Percentiles rank a stretch among this genome's conserved stretches.
Evolutionary conservation across 2,329 filamentous ascomycete species (phyloP).

Genomic region (Emmonsiellopsis sp.): DNA sequence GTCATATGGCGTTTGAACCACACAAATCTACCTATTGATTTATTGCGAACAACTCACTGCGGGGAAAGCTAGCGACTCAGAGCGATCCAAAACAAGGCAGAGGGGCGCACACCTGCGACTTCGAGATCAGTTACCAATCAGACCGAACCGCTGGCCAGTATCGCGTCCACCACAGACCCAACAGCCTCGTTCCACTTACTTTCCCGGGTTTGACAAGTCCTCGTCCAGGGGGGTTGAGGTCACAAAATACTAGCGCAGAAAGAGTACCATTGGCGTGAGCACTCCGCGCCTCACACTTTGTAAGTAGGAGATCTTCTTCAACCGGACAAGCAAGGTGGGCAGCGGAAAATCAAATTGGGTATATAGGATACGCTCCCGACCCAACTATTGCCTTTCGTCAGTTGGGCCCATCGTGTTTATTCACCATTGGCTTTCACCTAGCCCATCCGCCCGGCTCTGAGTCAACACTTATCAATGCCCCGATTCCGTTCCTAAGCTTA

Average conservation of each 20-base stretch:
- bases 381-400: background rate
- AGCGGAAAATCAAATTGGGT: background rate
- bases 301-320: background rate
- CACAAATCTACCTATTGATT: background rate
- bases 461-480: background rate
- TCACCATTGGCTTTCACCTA: background rate
- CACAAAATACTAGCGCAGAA: background rate
- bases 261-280: background rate
- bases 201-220: background rate
- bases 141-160: background rate
- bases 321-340: background rate
- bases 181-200: background rate
- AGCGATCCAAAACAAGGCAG: background rate
- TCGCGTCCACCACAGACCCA: background rate
- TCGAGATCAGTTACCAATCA: background rate
- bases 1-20: background rate
- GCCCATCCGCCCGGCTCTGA: background rate
- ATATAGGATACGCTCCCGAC: background rate
- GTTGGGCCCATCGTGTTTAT: background rate
- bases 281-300: background rate
- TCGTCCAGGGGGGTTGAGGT: background rate
- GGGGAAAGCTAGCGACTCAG: background rate
- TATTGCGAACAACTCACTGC: background rate
- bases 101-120: background rate
- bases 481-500: slow-evolving; percentile 2